Evolutionary conservation across 2,329 filamentous ascomycete species (phyloP).

Genomic region (Fusarium neocosmosporiellum): DNA sequence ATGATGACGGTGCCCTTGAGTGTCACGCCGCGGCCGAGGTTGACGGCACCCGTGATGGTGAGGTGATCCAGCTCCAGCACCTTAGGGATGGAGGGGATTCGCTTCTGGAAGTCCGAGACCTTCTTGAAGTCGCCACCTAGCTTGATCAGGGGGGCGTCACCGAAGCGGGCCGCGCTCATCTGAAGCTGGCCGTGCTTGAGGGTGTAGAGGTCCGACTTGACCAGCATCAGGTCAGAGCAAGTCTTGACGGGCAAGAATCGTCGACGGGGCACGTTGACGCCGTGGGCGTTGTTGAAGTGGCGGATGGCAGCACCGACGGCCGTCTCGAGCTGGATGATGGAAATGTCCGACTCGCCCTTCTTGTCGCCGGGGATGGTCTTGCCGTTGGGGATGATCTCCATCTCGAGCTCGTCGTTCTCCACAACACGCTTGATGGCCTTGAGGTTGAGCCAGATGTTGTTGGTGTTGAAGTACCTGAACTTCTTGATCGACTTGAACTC

Average conservation of each 20-base stretch:
- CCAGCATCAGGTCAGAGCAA: slow-evolving; percentile 98
- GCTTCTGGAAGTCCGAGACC: slow-evolving; percentile 95
- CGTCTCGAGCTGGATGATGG: slow-evolving; percentile 97
- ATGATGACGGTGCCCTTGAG: slow-evolving; percentile 99
- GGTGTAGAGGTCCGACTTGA: slow-evolving; percentile 99
- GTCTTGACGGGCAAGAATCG: slow-evolving; percentile 99
- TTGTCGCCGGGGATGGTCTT: slow-evolving; percentile 99
- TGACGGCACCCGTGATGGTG: slow-evolving; percentile 97
- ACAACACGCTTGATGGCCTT: slow-evolving; percentile 98
- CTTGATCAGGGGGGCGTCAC: slow-evolving; percentile 97
- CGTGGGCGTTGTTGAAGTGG: slow-evolving; percentile 98
- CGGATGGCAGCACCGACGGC: slow-evolving; percentile 98
- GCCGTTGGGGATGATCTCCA: slow-evolving; percentile 99
- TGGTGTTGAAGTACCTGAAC: slow-evolving; percentile 99
- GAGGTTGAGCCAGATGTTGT: slow-evolving; percentile 99
- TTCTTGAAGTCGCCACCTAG: slow-evolving; percentile 99
- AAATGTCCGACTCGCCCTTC: slow-evolving; percentile 99
- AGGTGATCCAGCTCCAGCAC: slow-evolving; percentile 94
- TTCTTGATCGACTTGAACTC: slow-evolving; percentile 99
- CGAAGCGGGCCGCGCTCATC: slow-evolving; percentile 96
- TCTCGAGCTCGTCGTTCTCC: slow-evolving; percentile 96
- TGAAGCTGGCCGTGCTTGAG: slow-evolving; percentile 98
- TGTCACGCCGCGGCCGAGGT: slow-evolving; percentile 93
- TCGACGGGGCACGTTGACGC: slow-evolving; percentile 96
- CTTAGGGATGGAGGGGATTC: slow-evolving; percentile 88